A percentile compares a stretch with the other conserved stretches of the same genome.
Conservation (phyloP, 2,329 filamentous ascomycete genomes). For the Elsinoe necatrix region DNA sequence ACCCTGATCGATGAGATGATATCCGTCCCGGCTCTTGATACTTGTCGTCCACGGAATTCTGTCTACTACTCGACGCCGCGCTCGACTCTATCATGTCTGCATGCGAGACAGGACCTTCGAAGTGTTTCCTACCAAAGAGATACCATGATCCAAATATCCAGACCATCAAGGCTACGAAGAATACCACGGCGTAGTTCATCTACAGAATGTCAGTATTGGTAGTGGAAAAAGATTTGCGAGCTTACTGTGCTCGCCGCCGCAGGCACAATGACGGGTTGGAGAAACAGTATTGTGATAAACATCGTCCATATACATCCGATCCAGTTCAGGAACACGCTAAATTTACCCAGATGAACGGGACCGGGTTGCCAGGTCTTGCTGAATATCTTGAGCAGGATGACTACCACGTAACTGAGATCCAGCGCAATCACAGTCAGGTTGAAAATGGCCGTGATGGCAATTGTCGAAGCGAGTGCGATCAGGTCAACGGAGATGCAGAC, state of each 20-base stretch:
- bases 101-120: neutral
- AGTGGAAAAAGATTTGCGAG: too few relatives aligned
- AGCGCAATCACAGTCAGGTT: conserved; percentile 44
- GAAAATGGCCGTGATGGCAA: conserved; percentile 46
- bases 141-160: neutral
- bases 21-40: neutral
- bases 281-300: neutral
- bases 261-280: neutral
- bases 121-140: neutral
- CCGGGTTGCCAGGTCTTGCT: neutral
- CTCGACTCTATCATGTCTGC: neutral
- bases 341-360: neutral
- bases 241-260: neutral
- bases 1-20: neutral
- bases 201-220: neutral
- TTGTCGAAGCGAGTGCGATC: conserved; percentile 49
- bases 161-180: neutral
- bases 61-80: neutral
- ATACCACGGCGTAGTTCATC: neutral
- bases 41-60: neutral
- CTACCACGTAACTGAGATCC: conserved; percentile 42
- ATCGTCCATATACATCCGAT: neutral
- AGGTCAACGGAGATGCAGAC: conserved; percentile 51
- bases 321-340: neutral
- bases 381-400: neutral